Base-by-base conservation (phyloP, 1,139 yeast species). In the Kluyveromyces sp. region DNA sequence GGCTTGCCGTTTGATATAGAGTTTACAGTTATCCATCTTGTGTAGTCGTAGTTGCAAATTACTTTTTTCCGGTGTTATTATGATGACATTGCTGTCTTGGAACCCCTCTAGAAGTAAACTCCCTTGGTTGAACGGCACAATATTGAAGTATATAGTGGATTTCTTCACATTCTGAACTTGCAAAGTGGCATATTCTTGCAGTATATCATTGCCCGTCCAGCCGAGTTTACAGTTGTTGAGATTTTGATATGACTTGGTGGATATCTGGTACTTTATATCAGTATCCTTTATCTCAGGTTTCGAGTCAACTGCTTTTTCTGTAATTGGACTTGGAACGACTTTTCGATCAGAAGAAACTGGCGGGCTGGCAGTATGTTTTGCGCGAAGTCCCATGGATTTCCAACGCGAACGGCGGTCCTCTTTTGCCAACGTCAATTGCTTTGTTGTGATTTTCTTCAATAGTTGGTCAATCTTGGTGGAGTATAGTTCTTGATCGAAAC, bases 21-120 rank as follows among this genome's bases (percentile, higher is more conserved):
- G 40, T 31, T 48, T 47, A 42, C 62, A 59, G 25, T 52, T 42
- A 2, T 36, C 4, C 27, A 59, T 37, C 25, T 46, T 47, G 37
- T 52, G 58, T 7, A 58, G 45, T 38, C 63, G 49, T 25, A 59
- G 25, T 45, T 59, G 63, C 5, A 57, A 45, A 3, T 45, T 45
- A 34, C 51, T 50, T 3, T 47, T 27, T 4, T 32, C 10, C 2
- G 53, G 53, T 10, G 52, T 26, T 3, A 25, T 40, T 3, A 59
- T 8, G 3, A 47, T 3, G 1, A 59, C 43, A 7, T 42, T 21
- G 6, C 54, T 46, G 37, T 53, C 39, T 15, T 15, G 10, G 31
- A 54, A 50, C 25, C 53, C 45, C 3, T 53, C 52, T 2, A 59
- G 43, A 25, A 51, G 50, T 3, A 59, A 39, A 39, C 58, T 58